These are phyloP conservation scores for Trichoderma guizhouense DNA, from an alignment of 2,329 filamentous ascomycete species.

Conservation along the genomic window DNA sequence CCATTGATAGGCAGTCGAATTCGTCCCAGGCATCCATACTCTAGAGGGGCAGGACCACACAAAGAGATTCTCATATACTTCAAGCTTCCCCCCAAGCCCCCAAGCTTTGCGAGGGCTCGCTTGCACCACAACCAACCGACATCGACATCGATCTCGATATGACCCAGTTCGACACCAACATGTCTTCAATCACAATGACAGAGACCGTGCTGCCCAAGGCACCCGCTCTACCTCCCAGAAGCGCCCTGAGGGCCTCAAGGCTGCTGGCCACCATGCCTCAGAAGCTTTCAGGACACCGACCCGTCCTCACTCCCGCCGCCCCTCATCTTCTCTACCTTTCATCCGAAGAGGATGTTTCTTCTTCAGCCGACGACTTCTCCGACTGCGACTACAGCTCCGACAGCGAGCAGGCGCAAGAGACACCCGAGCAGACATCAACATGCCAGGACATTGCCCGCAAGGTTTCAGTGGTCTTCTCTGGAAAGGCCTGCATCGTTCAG, in stretches of 20 bases:
- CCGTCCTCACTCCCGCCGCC: constrained; percentile 38
- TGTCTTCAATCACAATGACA: constrained; percentile 14
- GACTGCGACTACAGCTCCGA: constrained; percentile 51
- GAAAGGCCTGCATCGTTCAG: constrained; percentile 57
- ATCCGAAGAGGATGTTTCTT: constrained; percentile 63
- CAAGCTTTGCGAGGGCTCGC: constrained; percentile 20
- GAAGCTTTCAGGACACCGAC: constrained; percentile 33
- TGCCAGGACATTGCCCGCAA: constrained; percentile 56
- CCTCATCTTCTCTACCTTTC: constrained; percentile 62
- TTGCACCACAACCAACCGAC: neutral
- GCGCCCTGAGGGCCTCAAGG: constrained; percentile 46
- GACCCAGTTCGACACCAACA: constrained; percentile 25
- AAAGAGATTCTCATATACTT: constrained; percentile 20
- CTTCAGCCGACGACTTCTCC: constrained; percentile 58
- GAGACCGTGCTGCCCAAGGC: constrained; percentile 22
- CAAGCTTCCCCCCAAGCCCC: constrained; percentile 16
- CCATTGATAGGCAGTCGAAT: constrained; percentile 8
- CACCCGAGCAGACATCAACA: constrained; percentile 36
- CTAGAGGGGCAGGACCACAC: constrained; percentile 1
- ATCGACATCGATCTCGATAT: constrained; percentile 2
- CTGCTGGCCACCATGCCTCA: constrained; percentile 33
- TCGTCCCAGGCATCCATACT: constrained; percentile 22
- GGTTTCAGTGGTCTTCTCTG: constrained; percentile 57
- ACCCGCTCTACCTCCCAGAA: constrained; percentile 50
- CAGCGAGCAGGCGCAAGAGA: constrained; percentile 33